These are phyloP conservation scores for Scheffersomyces stambukii DNA, from an alignment of 1,139 yeast species.

Conservation along the genomic window DNA sequence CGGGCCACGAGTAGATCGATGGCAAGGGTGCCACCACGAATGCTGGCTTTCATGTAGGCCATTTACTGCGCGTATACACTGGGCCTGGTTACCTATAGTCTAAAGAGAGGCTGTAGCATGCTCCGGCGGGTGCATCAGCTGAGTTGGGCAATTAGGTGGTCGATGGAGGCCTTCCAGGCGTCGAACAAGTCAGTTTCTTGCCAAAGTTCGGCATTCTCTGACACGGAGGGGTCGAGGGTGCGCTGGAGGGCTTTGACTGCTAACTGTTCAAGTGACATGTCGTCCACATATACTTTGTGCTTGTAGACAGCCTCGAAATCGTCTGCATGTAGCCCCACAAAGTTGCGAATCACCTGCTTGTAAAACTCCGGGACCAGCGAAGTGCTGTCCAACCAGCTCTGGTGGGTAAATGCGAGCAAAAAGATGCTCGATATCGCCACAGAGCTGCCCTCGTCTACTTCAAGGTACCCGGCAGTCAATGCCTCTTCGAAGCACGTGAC, in stretches of 20 bases:
- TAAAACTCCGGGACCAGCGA: slow-evolving; percentile 1
- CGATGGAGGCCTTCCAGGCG: slow-evolving; percentile 5
- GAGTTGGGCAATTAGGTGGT: slow-evolving; percentile 5
- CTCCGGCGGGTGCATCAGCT: too few species aligned
- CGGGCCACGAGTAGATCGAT: too few species aligned
- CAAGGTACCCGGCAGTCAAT: slow-evolving; percentile 6
- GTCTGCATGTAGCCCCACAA: slow-evolving; percentile 4
- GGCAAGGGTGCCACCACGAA: too few species aligned
- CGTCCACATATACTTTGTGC: background rate
- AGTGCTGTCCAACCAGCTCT: slow-evolving; percentile 3
- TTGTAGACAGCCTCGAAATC: slow-evolving; percentile 3
- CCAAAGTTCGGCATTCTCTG: slow-evolving; percentile 10
- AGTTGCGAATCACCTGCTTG: slow-evolving; percentile 3
- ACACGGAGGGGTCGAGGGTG: slow-evolving; percentile 4
- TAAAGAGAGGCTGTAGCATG: too few species aligned
- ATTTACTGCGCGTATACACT: too few species aligned
- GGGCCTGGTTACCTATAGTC: too few species aligned
- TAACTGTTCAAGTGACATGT: slow-evolving; percentile 1
- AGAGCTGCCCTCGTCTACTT: slow-evolving; percentile 8
- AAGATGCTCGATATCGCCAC: slow-evolving; percentile 7
- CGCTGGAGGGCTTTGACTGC: slow-evolving; percentile 3
- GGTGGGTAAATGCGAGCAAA: slow-evolving; percentile 6
- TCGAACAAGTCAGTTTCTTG: slow-evolving; percentile 5
- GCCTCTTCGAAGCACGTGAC: slow-evolving; percentile 3
- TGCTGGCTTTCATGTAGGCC: too few species aligned